A percentile compares a stretch with the other conserved stretches of the same genome.
phyloP scores from a whole-genome alignment of 306 rosid genomes.

The Lathyrus aphaca region DNA sequence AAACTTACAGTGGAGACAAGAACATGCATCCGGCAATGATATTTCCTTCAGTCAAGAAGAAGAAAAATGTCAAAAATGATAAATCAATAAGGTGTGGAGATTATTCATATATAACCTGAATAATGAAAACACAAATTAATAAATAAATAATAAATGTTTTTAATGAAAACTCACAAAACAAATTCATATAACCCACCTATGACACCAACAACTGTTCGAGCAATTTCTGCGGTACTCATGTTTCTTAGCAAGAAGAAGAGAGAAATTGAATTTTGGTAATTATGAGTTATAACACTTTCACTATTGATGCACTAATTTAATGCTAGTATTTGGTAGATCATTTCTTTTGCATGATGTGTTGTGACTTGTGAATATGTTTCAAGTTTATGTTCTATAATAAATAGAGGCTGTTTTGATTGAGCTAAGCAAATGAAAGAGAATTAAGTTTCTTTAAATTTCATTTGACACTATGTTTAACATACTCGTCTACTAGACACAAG shows the following conservation, averaged over 20 bases:
- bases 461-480: no score
- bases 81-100: background rate
- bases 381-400: no score
- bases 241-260: background rate
- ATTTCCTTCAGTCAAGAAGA: conserved; percentile 62
- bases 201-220: conserved; percentile 61
- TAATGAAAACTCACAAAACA: background rate
- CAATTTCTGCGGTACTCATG: conserved; percentile 64
- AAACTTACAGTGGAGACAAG: conserved; percentile 76
- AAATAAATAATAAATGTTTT: no score
- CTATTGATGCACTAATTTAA: no score
- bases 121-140: background rate
- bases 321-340: no score
- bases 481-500: no score
- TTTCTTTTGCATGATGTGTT: no score
- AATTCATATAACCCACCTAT: conserved; percentile 47
- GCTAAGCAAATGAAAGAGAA: no score
- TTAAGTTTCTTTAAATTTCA: no score
- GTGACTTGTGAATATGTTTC: no score
- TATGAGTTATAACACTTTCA: background rate
- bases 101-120: background rate
- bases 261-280: background rate
- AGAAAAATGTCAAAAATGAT: background rate
- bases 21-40: conserved; percentile 62
- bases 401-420: no score